These are phyloP conservation scores for Acer saccharum DNA, from an alignment of 345 rosid species.

Conservation along the genomic window DNA sequence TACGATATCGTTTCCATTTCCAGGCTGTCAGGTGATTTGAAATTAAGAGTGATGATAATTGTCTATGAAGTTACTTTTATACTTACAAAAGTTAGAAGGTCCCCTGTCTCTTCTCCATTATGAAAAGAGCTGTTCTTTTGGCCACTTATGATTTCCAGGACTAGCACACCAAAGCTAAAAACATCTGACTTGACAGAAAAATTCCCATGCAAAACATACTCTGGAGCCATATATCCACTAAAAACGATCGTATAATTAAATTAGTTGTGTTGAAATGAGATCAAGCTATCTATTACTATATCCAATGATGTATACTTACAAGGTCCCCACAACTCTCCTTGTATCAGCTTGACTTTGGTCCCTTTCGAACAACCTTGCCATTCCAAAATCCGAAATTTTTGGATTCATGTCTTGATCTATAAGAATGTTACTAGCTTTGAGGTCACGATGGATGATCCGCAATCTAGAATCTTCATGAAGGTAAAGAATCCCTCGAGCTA, in stretches of 20 bases:
- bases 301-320: not conserved
- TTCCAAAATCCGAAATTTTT: slow-evolving; percentile 13
- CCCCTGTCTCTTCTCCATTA: slow-evolving; percentile 6
- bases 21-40: not conserved
- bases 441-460: slow-evolving; percentile 18
- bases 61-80: not conserved
- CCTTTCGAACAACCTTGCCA: slow-evolving; percentile 9
- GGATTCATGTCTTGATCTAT: slow-evolving; percentile 8
- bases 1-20: not conserved
- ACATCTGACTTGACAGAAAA: slow-evolving; percentile 41
- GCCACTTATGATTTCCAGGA: slow-evolving; percentile 37
- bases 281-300: not conserved
- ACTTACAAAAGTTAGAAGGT: slow-evolving; percentile 28
- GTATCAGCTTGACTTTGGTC: slow-evolving; percentile 16
- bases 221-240: slow-evolving; percentile 19
- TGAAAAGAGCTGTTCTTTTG: slow-evolving; percentile 12
- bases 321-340: not conserved
- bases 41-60: too few relatives aligned
- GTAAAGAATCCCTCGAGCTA: slow-evolving; percentile 15
- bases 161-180: slow-evolving; percentile 37
- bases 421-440: slow-evolving; percentile 12
- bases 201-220: slow-evolving; percentile 30
- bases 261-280: not conserved
- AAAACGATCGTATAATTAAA: not conserved
- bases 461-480: slow-evolving; percentile 16